phyloP scores from a whole-genome alignment of 495 filamentous ascomycete genomes.

The Podospora anserina region DNA sequence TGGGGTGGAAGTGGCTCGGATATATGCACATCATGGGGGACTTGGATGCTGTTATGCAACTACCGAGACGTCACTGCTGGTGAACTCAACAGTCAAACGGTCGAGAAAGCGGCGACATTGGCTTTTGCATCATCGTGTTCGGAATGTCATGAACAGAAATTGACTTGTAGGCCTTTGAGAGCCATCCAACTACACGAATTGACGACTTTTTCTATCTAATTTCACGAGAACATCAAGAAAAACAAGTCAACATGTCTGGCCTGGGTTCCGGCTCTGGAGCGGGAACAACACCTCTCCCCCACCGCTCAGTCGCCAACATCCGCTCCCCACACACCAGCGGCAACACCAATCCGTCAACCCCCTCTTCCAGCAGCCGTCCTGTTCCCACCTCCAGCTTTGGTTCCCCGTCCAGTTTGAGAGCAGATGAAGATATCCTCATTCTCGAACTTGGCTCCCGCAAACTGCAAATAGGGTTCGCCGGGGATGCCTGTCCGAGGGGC shows the following conservation, averaged over 20 bases:
- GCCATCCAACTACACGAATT: not conserved
- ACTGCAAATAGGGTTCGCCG: conserved; percentile 80
- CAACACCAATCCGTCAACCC: conserved; percentile 55
- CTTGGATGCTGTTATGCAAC: not conserved
- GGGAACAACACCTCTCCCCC: conserved; percentile 37
- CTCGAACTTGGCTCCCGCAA: conserved; percentile 79
- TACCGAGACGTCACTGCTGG: not conserved
- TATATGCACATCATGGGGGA: not conserved
- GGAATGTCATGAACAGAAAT: not conserved
- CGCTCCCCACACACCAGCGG: conserved; percentile 33
- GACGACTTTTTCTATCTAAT: not conserved
- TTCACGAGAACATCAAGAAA: not conserved
- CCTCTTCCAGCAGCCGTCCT: conserved; percentile 42
- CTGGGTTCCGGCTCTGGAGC: conserved; percentile 15
- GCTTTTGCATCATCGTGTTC: not conserved
- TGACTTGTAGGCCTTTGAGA: not conserved
- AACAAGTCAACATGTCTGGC: not conserved
- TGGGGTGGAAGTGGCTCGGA: not conserved
- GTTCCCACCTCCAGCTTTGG: conserved; percentile 63
- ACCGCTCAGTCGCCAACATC: conserved; percentile 53
- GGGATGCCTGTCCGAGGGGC: conserved; percentile 71
- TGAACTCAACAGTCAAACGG: not conserved
- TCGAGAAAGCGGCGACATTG: not conserved
- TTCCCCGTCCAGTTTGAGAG: conserved; percentile 69
- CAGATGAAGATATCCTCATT: conserved; percentile 79